These are phyloP conservation scores for Craterostigma plantagineum DNA, from an alignment of 257 asterid genomes.

Conservation along the genomic window DNA sequence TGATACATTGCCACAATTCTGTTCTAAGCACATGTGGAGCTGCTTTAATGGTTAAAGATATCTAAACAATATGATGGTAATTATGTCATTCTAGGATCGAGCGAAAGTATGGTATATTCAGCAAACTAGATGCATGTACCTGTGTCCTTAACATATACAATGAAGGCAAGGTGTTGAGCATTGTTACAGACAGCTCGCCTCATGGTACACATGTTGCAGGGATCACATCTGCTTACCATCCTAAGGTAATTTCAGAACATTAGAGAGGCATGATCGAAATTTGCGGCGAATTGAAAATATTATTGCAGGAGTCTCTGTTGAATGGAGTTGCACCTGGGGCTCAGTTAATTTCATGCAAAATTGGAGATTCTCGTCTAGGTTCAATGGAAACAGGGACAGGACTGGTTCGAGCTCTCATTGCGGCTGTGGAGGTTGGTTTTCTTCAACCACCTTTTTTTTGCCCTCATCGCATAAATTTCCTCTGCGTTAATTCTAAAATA, in stretches of 20 bases:
- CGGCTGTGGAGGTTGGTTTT: conserved; percentile 75
- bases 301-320: conserved; percentile 69
- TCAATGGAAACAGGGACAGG: conserved; percentile 99
- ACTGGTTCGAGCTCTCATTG: conserved; percentile 82
- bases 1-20: no score
- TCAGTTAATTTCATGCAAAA: conserved; percentile 85
- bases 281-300: conserved; percentile 9
- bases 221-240: conserved; percentile 83
- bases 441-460: conserved; percentile 4
- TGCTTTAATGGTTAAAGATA: conserved; percentile 1
- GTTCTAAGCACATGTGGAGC: no score
- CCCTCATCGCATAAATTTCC: background rate
- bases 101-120: conserved; percentile 73
- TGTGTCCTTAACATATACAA: conserved; percentile 53
- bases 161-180: conserved; percentile 77
- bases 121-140: conserved; percentile 88
- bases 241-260: conserved; percentile 32
- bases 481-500: background rate
- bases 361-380: conserved; percentile 92
- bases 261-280: conserved; percentile 8
- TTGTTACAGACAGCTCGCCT: conserved; percentile 87
- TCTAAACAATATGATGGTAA: conserved; percentile 9
- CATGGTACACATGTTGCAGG: conserved; percentile 99
- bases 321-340: conserved; percentile 99
- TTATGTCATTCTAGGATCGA: conserved; percentile 64